Evolutionary conservation across 1,284 basidiomycete genomes (phyloP), one percentile per base, ranked within the genome.

Genomic region (Ceraceosorus bombacis): DNA sequence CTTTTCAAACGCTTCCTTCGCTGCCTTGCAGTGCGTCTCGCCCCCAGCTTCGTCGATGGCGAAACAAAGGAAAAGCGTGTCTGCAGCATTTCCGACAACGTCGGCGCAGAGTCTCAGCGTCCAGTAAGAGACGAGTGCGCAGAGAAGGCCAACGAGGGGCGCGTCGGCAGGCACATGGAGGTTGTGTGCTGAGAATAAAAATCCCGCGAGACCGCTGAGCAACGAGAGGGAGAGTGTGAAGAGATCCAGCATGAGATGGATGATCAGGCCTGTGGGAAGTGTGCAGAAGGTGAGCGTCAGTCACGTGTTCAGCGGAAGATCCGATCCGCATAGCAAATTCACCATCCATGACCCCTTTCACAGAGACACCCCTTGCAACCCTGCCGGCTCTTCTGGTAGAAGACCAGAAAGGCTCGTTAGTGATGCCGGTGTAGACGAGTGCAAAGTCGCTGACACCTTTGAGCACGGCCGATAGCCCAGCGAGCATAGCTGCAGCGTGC

Each of bases 51-150:
- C 85, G 74, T 92, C 90, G 57, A 93, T 88, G 69, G 89, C 88
- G 73, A 90, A 90, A 72, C 90, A 93, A 49, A 93, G 82, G 74
- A 90, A 93, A 55, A 93, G 73, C 2, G 89, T 86, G 72, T 93
- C 90, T 60, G 88, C 86, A 41, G 86, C 85, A 76, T 93, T 89
- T 64, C 85, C 84, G 40, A 93, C 83, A 4, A 91, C 81, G 5
- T 88, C 88, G 5, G 88, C 85, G 63, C 88, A 89, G 63, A 91
- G 90, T 69, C 88, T 74, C 6, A 89, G 86, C 10, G 90, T 88
- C 46, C 91, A 81, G 13, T 87, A 88, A 0, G 89, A 90, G 5
- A 90, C 84, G 4, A 84, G 84, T 2, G 86, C 89, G 46, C 88
- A 88, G 4, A 92, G 80, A 27, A 92, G 66, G 0, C 88, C 85